Conservation (phyloP, 2,329 filamentous ascomycete species). For the Lasiodiplodia sp. region DNA sequence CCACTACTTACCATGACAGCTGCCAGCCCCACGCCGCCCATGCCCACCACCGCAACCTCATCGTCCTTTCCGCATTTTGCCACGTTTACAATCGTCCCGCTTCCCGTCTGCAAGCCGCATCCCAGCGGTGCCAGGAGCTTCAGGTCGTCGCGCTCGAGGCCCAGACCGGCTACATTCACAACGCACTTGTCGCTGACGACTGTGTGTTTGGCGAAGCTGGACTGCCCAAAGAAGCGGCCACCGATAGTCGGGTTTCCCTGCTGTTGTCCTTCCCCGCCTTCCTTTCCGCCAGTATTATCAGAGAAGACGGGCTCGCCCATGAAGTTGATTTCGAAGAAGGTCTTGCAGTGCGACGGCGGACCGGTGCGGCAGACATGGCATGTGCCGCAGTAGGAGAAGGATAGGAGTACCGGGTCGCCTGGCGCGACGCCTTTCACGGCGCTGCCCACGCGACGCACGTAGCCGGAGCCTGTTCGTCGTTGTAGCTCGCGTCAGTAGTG, state of each 20-base stretch:
- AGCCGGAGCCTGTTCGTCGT: slow-evolving; percentile 44
- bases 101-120: slow-evolving; percentile 57
- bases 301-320: slow-evolving; percentile 26
- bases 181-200: slow-evolving; percentile 51
- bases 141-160: slow-evolving; percentile 47
- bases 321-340: slow-evolving; percentile 28
- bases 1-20: slow-evolving; percentile 48
- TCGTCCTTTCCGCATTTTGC: slow-evolving; percentile 47
- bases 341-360: slow-evolving; percentile 28
- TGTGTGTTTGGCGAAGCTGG: slow-evolving; percentile 52
- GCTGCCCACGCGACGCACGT: slow-evolving; percentile 53
- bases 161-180: slow-evolving; percentile 50
- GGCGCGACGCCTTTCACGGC: slow-evolving; percentile 49
- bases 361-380: slow-evolving; percentile 28
- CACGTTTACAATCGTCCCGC: slow-evolving; percentile 45
- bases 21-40: slow-evolving; percentile 56
- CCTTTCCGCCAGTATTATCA: background rate
- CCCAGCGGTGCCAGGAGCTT: slow-evolving; percentile 55
- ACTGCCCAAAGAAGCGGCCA: slow-evolving; percentile 59
- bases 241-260: slow-evolving; percentile 33
- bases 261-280: background rate
- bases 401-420: slow-evolving; percentile 54
- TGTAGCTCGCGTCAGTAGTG: background rate
- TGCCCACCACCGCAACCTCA: slow-evolving; percentile 52
- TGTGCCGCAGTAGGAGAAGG: slow-evolving; percentile 24